Evolutionary conservation across 805 yeast genomes (phyloP).

Genomic region (Clavispora carvajalis): DNA sequence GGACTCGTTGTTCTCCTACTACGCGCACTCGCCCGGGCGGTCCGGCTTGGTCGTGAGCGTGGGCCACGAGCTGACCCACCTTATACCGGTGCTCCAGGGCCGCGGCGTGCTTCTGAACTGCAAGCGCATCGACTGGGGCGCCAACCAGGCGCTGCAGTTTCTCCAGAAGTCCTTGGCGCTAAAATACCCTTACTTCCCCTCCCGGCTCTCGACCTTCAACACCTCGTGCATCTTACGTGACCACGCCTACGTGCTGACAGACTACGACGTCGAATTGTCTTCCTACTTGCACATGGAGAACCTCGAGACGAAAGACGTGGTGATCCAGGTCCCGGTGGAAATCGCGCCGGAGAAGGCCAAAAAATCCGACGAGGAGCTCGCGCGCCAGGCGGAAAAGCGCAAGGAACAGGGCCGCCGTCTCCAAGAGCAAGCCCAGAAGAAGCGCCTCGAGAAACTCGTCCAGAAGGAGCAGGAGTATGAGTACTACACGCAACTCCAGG

Average conservation of each 20-base stretch:
- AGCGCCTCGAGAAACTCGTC: slow-evolving; percentile 69
- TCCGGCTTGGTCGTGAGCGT: slow-evolving; percentile 75
- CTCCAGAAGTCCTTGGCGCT: slow-evolving; percentile 59
- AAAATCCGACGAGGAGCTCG: slow-evolving; percentile 70
- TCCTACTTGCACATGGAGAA: slow-evolving; percentile 53
- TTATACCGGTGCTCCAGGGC: slow-evolving; percentile 78
- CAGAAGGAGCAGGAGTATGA: slow-evolving; percentile 78
- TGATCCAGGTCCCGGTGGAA: slow-evolving; percentile 71
- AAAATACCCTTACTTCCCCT: slow-evolving; percentile 90
- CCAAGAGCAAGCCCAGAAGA: slow-evolving; percentile 89
- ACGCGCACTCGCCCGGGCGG: slow-evolving; percentile 47
- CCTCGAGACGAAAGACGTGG: slow-evolving; percentile 65
- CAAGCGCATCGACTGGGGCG: slow-evolving; percentile 91
- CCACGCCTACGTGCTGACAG: slow-evolving; percentile 68
- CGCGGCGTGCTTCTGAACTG: slow-evolving; percentile 59
- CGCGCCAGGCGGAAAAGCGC: slow-evolving; percentile 69
- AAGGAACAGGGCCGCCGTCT: slow-evolving; percentile 81
- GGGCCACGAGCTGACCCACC: slow-evolving; percentile 76
- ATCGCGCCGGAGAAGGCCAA: slow-evolving; percentile 55
- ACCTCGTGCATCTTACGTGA: slow-evolving; percentile 65
- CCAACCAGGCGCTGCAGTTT: slow-evolving; percentile 62
- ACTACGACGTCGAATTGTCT: slow-evolving; percentile 62
- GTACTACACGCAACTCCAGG: slow-evolving; percentile 59
- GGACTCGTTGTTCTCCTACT: slow-evolving; percentile 74
- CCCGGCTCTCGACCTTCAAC: slow-evolving; percentile 59